Evolutionary conservation across 345 rosid genomes (phyloP), one percentile per base, ranked within the genome.

Genomic region (Eucalyptus marginata): DNA sequence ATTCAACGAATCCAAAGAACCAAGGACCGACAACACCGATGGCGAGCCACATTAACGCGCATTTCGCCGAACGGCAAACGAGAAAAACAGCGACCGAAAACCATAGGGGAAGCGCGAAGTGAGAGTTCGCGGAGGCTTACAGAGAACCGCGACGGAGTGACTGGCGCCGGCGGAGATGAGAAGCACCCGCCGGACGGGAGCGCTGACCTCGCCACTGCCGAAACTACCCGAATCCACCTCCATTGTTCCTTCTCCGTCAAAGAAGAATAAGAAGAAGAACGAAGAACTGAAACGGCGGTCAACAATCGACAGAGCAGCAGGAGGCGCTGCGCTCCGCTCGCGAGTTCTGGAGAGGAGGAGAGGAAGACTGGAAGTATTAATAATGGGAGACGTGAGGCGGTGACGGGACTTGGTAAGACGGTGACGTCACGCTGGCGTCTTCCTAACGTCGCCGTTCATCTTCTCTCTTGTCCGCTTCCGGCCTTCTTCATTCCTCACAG

Each of bases 141-240:
- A 93, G 87, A 97, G 98, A 31, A 96, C 95, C 88, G 99, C 99
- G 66, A 96, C 96, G 85, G 99, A 97, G 91, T 97, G 98, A 90
- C 97, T 96, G 88, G 99, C 99, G 71, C 99, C 99, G 64, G 99
- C 98, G 84, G 99, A 97, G 91, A 96, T 92, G 88, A 97, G 93
- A 90, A 96, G 93, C 91, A 97, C 94, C 17, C 88, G 94, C 90
- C 93, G 97, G 88, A 91, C 87, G 3, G 97, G 94, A 92, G 91
- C 89, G 27, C 89, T 89, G 87, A 92, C 92, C 68, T 95, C 95
- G 68, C 88, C 80, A 47, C 31, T 76, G 68, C 76, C 44, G 29
- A 20, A 13, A 31, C 86, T 47, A 29, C 31, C 50, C 52, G 86
- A 46, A 43, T 88, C 91, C 54, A 50, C 71, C 83, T 84, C 86